Base-by-base conservation (phyloP, 2,329 filamentous ascomycete genomes). In the Aspergillus uvarum region DNA sequence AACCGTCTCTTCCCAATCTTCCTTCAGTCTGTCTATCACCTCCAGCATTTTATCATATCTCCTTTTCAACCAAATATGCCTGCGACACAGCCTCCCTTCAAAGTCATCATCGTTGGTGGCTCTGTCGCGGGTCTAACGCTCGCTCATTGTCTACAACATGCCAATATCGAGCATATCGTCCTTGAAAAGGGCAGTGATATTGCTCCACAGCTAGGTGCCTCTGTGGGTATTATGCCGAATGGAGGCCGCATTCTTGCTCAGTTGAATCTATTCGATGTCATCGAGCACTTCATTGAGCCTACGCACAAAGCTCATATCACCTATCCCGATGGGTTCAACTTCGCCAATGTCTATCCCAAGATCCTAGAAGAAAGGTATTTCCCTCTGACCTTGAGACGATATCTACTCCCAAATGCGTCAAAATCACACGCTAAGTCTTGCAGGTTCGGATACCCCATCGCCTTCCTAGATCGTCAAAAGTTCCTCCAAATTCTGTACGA, bases 31-130 rank as follows among this genome's bases (percentile, higher is more conserved):
- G 21, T 7, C 21, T 22, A 11, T 50, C 5, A 16, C 47, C n/a
- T 29, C 12, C 12, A 22, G 19, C n/a, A 14, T 42, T 22, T 35
- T 8, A 5, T 35, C 19, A 32, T 47, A 49, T 14, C 22, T 5
- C 47, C 38, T 12, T 31, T 19, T 8, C 38, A 54, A 12, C 6
- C 14, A 16, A 19, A 2, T 5, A 44, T 44, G 38, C 16, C 38
- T 44, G 38, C 38, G 6, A 19, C 38, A 44, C 19, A 47, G 22
- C 22, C 51, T 8, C 44, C 24, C 3, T 60, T 65, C 26, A 56
- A 22, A 54, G 74, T 82, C 24, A 68, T 83, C 55, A 83, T 85
- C 44, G 79, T 74, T 1, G 82, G 82, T 19, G 82, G 80, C 6
- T 76, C 79, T 50, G 69, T 84, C n/a, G 74, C 78, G 2, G 83